These are phyloP conservation scores for Trichoderma sp. DNA, from an alignment of 2,329 filamentous ascomycete genomes.

Conservation along the genomic window DNA sequence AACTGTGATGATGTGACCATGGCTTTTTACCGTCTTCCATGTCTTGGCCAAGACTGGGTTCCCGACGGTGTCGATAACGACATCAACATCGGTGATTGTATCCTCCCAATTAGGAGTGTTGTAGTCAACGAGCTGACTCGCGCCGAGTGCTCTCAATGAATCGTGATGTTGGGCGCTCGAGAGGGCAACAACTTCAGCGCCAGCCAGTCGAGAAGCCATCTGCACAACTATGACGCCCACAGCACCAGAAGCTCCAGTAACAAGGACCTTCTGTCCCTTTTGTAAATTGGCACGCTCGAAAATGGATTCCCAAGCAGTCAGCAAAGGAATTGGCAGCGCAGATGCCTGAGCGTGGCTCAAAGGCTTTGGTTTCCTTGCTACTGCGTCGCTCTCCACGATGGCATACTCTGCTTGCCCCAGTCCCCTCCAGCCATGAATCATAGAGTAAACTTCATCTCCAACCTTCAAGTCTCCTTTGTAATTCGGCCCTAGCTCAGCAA, in stretches of 20 bases:
- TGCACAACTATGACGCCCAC: conserved; percentile 33
- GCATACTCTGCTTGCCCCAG: conserved; percentile 31
- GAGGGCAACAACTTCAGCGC: conserved; percentile 29
- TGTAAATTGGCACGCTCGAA: conserved; percentile 23
- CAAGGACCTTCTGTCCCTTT: conserved; percentile 24
- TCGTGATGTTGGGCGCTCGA: conserved; percentile 26
- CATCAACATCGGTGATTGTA: conserved; percentile 26
- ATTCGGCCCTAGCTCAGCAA: conserved; percentile 28
- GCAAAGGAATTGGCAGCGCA: conserved; percentile 32
- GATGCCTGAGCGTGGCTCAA: conserved; percentile 29
- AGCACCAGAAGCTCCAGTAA: conserved; percentile 33
- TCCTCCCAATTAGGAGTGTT: conserved; percentile 25
- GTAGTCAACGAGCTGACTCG: conserved; percentile 30
- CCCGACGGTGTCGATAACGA: conserved; percentile 34
- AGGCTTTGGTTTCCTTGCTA: conserved; percentile 24
- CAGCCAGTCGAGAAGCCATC: conserved; percentile 25
- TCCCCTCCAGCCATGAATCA: conserved; percentile 26
- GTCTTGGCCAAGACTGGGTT: conserved; percentile 28
- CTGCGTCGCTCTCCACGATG: conserved; percentile 19
- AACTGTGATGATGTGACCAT: conserved; percentile 35
- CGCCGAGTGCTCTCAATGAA: conserved; percentile 25
- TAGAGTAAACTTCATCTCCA: conserved; percentile 29
- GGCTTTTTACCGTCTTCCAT: conserved; percentile 31
- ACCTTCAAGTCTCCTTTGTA: conserved; percentile 24
- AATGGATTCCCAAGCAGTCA: conserved; percentile 33